Base-by-base conservation (phyloP, 1,284 basidiomycete genomes). In the Naganishia albida region DNA sequence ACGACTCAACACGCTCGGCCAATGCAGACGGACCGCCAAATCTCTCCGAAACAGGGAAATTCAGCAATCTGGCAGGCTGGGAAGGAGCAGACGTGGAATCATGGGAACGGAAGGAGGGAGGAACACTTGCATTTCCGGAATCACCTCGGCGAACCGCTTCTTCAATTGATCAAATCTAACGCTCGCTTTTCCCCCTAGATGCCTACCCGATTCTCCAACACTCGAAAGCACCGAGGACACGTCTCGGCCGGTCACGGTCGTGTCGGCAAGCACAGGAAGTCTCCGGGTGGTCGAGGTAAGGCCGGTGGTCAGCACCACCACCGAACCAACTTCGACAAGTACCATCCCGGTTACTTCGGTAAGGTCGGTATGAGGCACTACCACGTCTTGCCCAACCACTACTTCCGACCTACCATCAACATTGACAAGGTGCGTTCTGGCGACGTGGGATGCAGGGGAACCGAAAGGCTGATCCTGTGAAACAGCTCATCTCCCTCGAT, bases 281-380 rank as follows among this genome's bases (percentile, higher is more conserved):
- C 96, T 80, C 96, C 96, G 69, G 95, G 95, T 85, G 95, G 95
- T 92, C 91, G 95, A 83, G 95, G 95, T 97, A 90, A 98, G 77
- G 95, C 95, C 84, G 96, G 95, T 93, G 95, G 96, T 87, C 86
- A 89, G 83, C 95, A 98, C 85, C 95, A 99, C 86, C 96, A 99
- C 88, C 85, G 95, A 69, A 85, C 83, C 76, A 82, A 82, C 77
- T 77, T 82, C 68, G 81, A 81, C 73, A 81, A 81, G 73, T 95
- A 90, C 88, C 93, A 96, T 68, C 70, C 68, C 71, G 80, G 93
- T 90, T 96, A 96, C 90, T 97, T 95, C 81, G 93, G 93, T 85
- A 97, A 97, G 84, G 92, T 94, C 78, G 91, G 91, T 92, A 98
- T 98, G 94, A 88, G 95, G 77, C 88, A 90, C 83, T 99, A 89